Percentiles rank a stretch among this genome's conserved stretches.
These are phyloP conservation scores for Puccinia brachypodii DNA, from an alignment of 1,284 basidiomycete genomes.

Conservation along the genomic window DNA sequence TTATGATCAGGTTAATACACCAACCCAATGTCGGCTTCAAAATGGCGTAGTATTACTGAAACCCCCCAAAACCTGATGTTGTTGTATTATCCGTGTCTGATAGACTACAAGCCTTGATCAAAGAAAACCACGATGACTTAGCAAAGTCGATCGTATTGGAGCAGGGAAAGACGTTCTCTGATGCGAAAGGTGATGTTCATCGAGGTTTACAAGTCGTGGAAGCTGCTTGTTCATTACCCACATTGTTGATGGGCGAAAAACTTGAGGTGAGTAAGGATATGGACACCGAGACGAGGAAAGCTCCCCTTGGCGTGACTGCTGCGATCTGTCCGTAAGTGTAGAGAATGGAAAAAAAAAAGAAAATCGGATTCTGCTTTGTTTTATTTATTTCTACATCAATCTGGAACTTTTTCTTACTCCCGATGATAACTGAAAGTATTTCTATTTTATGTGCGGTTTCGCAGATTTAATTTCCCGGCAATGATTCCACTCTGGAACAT, in stretches of 20 bases:
- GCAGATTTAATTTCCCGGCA: conserved; percentile 59
- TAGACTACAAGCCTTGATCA: conserved; percentile 73
- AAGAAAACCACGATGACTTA: conserved; percentile 67
- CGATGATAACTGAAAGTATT: not conserved
- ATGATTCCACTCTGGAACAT: conserved; percentile 98
- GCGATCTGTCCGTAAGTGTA: conserved; percentile 79
- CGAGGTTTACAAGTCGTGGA: conserved; percentile 95
- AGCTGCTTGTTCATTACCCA: conserved; percentile 77
- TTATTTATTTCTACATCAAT: conserved; percentile 64
- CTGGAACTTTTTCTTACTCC: not conserved
- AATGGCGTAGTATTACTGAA: not conserved
- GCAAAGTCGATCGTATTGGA: conserved; percentile 62
- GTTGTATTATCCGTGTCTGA: not conserved
- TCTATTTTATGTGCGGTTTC: not conserved
- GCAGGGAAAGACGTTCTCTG: conserved; percentile 61
- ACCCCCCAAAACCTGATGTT: not conserved
- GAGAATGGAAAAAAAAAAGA: too few relatives aligned
- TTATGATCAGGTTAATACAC: conserved; percentile 75
- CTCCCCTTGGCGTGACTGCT: conserved; percentile 67
- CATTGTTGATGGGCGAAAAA: conserved; percentile 81
- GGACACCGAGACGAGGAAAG: conserved; percentile 79
- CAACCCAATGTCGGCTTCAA: not conserved
- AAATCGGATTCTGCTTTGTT: too few relatives aligned
- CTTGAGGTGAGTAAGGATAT: conserved; percentile 94
- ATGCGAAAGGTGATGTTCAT: conserved; percentile 90